These are phyloP conservation scores for Chaetomium tenue DNA, from an alignment of 495 filamentous ascomycete species.

Conservation along the genomic window DNA sequence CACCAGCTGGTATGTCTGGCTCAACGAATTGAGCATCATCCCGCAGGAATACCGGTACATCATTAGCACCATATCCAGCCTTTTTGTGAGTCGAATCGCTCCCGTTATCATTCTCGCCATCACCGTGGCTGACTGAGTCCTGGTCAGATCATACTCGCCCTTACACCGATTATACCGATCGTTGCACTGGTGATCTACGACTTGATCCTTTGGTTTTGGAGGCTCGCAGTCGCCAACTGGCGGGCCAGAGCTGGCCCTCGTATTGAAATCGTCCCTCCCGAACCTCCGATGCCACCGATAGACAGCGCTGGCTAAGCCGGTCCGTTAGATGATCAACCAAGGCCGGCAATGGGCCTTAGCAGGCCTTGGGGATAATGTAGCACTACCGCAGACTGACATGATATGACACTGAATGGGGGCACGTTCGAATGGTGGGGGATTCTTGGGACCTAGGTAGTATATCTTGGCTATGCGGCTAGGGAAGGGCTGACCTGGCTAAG, in stretches of 20 bases:
- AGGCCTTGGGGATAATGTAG: too few relatives aligned
- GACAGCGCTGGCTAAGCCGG: background rate
- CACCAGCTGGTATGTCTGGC: slow-evolving; percentile 24
- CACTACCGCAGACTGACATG: too few relatives aligned
- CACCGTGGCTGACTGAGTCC: slow-evolving; percentile 6
- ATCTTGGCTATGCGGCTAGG: slow-evolving; percentile 3
- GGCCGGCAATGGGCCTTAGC: background rate
- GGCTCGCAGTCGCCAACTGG: slow-evolving; percentile 31
- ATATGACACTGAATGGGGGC: background rate
- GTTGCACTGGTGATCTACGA: slow-evolving; percentile 43
- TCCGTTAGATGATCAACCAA: background rate
- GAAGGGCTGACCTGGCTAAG: slow-evolving; percentile 19
- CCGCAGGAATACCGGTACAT: slow-evolving; percentile 26
- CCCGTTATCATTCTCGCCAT: background rate
- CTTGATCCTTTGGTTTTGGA: slow-evolving; percentile 47
- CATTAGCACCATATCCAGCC: slow-evolving; percentile 26
- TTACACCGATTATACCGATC: slow-evolving; percentile 32
- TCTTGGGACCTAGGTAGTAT: background rate
- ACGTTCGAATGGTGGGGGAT: too few relatives aligned
- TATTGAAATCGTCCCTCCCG: background rate
- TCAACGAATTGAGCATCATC: slow-evolving; percentile 28
- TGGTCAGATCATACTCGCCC: slow-evolving; percentile 31
- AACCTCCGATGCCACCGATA: background rate
- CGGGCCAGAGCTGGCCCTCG: background rate
- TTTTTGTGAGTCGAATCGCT: slow-evolving; percentile 28